Conservation (phyloP, 202 grass and related monocot genomes). For the Bolboschoenoplectus hybrid region DNA sequence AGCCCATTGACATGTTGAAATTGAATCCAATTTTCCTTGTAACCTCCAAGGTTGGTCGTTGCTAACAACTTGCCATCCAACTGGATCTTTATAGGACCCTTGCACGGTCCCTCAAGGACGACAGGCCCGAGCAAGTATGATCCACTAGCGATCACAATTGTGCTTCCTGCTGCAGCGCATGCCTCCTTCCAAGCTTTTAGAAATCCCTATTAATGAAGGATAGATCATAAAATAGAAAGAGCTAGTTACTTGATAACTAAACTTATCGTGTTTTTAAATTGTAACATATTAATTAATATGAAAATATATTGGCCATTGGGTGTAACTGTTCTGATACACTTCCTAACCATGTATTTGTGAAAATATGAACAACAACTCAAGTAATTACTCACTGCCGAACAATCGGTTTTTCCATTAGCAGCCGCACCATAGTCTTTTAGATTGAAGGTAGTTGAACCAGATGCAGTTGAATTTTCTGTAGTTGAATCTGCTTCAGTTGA, state of each 20-base stretch:
- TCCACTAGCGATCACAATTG: conserved; percentile 41
- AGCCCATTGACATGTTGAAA: conserved; percentile 53
- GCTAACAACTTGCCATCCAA: conserved; percentile 53
- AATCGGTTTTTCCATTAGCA: conserved; percentile 2
- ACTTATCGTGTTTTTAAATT: not conserved
- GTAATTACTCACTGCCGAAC: not conserved
- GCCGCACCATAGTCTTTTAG: not conserved
- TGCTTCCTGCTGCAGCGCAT: conserved; percentile 41
- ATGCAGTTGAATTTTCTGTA: too few species aligned
- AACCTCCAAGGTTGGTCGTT: conserved; percentile 46
- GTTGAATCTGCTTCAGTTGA: not conserved
- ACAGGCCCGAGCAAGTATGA: conserved; percentile 50
- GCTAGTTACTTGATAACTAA: not conserved
- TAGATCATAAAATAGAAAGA: not conserved
- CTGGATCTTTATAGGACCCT: conserved; percentile 48
- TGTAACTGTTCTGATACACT: not conserved
- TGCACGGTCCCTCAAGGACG: conserved; percentile 51
- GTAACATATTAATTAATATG: not conserved
- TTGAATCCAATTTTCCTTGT: conserved; percentile 59
- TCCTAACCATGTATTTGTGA: not conserved
- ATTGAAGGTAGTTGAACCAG: not conserved
- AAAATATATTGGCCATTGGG: not conserved
- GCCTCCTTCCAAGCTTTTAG: not conserved
- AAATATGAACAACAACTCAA: not conserved
- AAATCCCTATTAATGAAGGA: conserved; percentile 1